Conservation (phyloP, 2,329 filamentous ascomycete genomes). For the Botrytis squamosa region DNA sequence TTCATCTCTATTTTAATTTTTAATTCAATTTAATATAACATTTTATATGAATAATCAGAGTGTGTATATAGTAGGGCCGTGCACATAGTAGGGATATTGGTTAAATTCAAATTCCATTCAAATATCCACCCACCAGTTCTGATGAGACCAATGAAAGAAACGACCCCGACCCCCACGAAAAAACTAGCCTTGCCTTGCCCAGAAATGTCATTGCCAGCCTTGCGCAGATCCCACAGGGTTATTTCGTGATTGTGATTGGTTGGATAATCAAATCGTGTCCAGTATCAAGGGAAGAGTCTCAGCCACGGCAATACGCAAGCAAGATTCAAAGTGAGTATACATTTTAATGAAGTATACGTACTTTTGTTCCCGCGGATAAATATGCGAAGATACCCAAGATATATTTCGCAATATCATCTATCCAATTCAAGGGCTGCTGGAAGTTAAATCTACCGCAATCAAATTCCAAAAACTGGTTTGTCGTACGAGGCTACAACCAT, state of each 20-base stretch:
- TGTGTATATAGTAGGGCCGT: too few relatives aligned
- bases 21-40: too few relatives aligned
- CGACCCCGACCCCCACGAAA: neutral
- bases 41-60: too few relatives aligned
- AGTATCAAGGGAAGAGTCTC: conserved; percentile 16
- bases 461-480: neutral
- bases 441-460: neutral
- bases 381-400: conserved; percentile 2
- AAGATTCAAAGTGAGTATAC: neutral
- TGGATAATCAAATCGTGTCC: conserved; percentile 17
- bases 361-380: neutral
- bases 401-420: neutral
- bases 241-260: neutral
- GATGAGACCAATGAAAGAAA: neutral
- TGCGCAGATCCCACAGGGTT: neutral
- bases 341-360: neutral
- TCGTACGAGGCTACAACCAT: conserved; percentile 1
- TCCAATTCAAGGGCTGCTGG: neutral
- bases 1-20: too few relatives aligned
- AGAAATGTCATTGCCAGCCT: conserved; percentile 16
- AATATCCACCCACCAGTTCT: neutral
- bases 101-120: neutral
- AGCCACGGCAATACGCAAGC: conserved; percentile 11
- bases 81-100: too few relatives aligned
- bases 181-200: conserved; percentile 4